phyloP scores from a whole-genome alignment of 148 eudicot genomes.

The Spergularia bocconei region DNA sequence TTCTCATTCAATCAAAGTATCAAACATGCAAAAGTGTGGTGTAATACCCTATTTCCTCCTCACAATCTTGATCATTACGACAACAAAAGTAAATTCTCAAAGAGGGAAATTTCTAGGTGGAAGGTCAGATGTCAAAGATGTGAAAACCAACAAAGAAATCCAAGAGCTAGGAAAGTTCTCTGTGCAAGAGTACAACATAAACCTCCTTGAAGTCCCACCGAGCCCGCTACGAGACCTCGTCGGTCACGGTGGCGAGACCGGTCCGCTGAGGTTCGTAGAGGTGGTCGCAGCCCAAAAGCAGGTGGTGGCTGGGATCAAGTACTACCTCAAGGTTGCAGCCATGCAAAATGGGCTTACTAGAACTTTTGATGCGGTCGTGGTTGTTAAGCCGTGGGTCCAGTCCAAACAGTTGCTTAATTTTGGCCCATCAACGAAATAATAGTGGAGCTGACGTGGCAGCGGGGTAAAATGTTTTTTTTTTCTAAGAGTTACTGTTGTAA shows the following conservation, averaged over 20 bases:
- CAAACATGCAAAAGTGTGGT: conserved; percentile 16
- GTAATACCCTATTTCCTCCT: not conserved
- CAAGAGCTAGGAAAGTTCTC: conserved; percentile 61
- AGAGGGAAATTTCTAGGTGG: conserved; percentile 43
- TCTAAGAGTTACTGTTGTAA: not conserved
- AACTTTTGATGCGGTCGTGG: conserved; percentile 51
- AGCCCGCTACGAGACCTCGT: conserved; percentile 6
- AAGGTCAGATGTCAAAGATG: conserved; percentile 39
- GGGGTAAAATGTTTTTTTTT: not conserved
- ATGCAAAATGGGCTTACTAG: conserved; percentile 18
- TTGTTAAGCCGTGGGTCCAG: conserved; percentile 61
- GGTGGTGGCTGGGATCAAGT: conserved; percentile 64
- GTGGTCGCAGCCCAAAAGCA: conserved; percentile 70
- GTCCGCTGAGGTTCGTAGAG: conserved; percentile 34
- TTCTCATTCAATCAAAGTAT: too few species aligned
- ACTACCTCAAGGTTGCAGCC: conserved; percentile 56
- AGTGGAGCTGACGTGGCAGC: too few species aligned
- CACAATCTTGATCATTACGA: not conserved
- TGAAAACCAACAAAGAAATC: conserved; percentile 49
- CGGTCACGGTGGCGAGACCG: not conserved
- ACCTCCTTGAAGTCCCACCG: conserved; percentile 14
- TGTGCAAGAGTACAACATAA: conserved; percentile 49
- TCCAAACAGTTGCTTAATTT: conserved; percentile 50
- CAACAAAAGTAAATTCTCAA: conserved; percentile 13
- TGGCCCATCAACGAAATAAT: conserved; percentile 10